These are phyloP conservation scores for Clonostachys solani DNA, from an alignment of 2,329 filamentous ascomycete genomes.

Conservation along the genomic window DNA sequence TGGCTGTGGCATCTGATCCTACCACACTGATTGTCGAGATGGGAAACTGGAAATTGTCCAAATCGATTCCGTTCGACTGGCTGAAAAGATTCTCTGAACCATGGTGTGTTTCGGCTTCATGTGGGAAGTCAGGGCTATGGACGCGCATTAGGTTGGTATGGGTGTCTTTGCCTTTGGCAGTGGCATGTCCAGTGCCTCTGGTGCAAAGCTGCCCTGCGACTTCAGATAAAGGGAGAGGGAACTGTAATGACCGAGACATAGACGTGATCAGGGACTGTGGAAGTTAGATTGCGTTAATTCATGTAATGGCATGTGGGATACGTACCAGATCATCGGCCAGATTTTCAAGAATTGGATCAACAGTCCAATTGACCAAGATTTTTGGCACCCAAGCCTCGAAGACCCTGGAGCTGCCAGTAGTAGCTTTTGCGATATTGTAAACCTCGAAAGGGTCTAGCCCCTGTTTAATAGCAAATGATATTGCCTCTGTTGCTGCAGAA, in stretches of 20 bases:
- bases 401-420: conserved; percentile 40
- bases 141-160: conserved; percentile 5
- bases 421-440: conserved; percentile 18
- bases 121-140: neutral
- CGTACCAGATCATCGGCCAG: no score
- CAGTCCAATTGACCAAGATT: conserved; percentile 18
- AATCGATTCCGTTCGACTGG: no score
- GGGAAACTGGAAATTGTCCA: no score
- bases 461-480: conserved; percentile 43
- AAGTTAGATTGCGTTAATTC: no score
- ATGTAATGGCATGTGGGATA: no score
- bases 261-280: no score
- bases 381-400: conserved; percentile 47
- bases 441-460: conserved; percentile 33
- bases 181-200: neutral
- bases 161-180: conserved; percentile 4
- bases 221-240: no score
- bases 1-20: conserved; percentile 29
- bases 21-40: conserved; percentile 24
- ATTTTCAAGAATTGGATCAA: neutral
- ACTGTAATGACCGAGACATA: no score
- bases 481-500: conserved; percentile 43
- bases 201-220: no score
- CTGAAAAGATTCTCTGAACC: neutral
- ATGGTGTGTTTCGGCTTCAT: neutral